Evolutionary conservation across 768 basidiomycete species (phyloP).

Genomic region (Naematelia encephala): DNA sequence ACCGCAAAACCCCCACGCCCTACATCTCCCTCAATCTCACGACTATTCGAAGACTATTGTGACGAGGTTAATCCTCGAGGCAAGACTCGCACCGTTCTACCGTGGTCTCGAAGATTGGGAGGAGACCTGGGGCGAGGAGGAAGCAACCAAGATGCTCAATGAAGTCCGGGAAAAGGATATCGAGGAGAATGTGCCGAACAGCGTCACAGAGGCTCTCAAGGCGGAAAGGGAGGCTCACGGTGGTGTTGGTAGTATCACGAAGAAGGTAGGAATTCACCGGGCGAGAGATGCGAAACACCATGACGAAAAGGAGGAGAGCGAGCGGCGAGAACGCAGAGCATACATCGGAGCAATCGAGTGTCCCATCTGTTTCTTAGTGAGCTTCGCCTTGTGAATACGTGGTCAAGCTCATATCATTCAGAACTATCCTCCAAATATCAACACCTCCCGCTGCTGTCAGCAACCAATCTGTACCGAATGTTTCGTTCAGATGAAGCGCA

Average conservation of each 20-base stretch:
- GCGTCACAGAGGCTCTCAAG: constrained; percentile 22
- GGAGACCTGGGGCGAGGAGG: constrained; percentile 81
- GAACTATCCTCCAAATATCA: constrained; percentile 98
- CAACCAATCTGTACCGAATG: constrained; percentile 99
- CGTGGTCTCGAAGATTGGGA: constrained; percentile 91
- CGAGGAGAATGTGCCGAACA: constrained; percentile 40
- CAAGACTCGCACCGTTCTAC: constrained; percentile 92
- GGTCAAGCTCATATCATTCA: constrained; percentile 49
- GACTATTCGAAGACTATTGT: constrained; percentile 90
- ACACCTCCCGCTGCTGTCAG: constrained; percentile 95
- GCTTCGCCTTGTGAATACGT: constrained; percentile 46
- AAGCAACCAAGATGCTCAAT: constrained; percentile 54
- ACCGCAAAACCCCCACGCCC: constrained; percentile 46
- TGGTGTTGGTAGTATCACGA: background rate
- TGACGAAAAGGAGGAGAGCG: constrained; percentile 22
- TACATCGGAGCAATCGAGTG: constrained; percentile 87
- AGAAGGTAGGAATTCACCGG: constrained; percentile 16
- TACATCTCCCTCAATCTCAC: constrained; percentile 50
- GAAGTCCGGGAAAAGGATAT: constrained; percentile 43
- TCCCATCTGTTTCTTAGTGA: constrained; percentile 94
- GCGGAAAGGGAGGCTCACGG: constrained; percentile 1
- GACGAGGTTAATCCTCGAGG: constrained; percentile 79
- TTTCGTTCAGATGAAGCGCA: constrained; percentile 97
- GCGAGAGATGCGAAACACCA: constrained; percentile 16
- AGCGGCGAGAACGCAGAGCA: constrained; percentile 67